Conservation (phyloP, 1,284 basidiomycete species). For the Ustilago tritici region DNA sequence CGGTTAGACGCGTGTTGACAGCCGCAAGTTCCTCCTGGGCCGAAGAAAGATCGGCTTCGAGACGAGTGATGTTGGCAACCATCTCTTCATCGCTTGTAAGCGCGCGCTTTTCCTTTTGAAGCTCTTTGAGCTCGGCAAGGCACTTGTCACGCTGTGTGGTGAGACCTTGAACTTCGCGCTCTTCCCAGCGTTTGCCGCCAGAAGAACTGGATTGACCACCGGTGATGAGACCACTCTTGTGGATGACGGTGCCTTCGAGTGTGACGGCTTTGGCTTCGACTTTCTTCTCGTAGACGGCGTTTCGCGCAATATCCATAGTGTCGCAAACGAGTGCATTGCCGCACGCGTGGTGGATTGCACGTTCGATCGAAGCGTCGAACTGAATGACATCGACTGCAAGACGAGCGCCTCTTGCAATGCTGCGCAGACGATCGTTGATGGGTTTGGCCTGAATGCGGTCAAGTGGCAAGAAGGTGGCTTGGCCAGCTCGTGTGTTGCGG, state of each 20-base stretch:
- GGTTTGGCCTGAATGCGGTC: conserved; percentile 95
- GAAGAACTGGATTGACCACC: conserved; percentile 83
- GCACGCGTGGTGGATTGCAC: conserved; percentile 95
- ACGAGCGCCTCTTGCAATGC: conserved; percentile 88
- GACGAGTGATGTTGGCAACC: conserved; percentile 79
- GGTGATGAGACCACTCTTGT: conserved; percentile 96
- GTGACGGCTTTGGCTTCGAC: conserved; percentile 98
- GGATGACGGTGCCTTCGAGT: conserved; percentile 94
- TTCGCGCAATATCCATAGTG: conserved; percentile 88
- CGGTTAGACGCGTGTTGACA: conserved; percentile 55
- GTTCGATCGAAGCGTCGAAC: conserved; percentile 73
- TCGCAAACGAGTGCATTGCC: conserved; percentile 96
- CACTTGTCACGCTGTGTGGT: conserved; percentile 76
- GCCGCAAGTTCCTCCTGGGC: conserved; percentile 80
- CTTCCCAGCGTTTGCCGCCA: conserved; percentile 77
- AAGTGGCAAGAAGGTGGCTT: conserved; percentile 96
- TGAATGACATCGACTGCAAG: conserved; percentile 88
- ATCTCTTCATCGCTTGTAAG: conserved; percentile 85
- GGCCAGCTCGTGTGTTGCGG: conserved; percentile 91
- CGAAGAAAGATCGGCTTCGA: conserved; percentile 81
- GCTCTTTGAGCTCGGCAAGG: conserved; percentile 82
- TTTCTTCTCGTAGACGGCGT: conserved; percentile 90
- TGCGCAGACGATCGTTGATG: conserved; percentile 92
- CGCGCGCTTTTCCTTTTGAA: conserved; percentile 83
- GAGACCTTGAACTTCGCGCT: conserved; percentile 90